Conservation (phyloP, 495 filamentous ascomycete genomes). For the Aspergillus ostianus region DNA sequence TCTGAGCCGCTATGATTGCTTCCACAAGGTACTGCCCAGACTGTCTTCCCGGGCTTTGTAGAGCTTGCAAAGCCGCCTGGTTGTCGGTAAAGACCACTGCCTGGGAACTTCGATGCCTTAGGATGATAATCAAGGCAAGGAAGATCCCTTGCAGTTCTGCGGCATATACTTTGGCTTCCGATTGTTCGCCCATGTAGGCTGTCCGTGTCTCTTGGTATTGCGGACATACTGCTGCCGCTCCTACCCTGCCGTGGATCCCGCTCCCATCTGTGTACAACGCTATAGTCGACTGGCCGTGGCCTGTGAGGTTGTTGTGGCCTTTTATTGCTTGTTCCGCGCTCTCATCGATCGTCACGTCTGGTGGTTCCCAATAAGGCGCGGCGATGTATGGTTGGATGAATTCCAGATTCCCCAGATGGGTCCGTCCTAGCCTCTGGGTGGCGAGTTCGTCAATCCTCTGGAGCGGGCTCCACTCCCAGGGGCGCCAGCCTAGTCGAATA, state of each 20-base stretch:
- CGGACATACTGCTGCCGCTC: constrained; percentile 9
- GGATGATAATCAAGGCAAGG: constrained; percentile 6
- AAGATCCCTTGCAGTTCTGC: constrained; percentile 7
- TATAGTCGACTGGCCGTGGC: neutral
- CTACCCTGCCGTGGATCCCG: constrained; percentile 4
- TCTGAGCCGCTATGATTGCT: constrained; percentile 1
- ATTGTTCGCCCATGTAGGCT: constrained; percentile 9
- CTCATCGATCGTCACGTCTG: constrained; percentile 9
- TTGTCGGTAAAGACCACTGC: constrained; percentile 8
- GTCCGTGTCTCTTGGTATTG: constrained; percentile 8
- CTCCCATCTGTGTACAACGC: constrained; percentile 8
- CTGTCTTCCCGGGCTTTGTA: constrained; percentile 1
- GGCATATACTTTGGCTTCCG: constrained; percentile 1
- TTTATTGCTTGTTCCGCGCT: constrained; percentile 5
- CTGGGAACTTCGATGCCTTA: neutral
- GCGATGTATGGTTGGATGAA: constrained; percentile 5
- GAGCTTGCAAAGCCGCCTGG: constrained; percentile 3
- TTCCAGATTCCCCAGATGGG: constrained; percentile 2
- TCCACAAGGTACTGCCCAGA: constrained; percentile 7
- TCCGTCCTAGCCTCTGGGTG: constrained; percentile 5
- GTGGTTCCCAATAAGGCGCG: constrained; percentile 3
- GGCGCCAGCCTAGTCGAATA: constrained; percentile 3
- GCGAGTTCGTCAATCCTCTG: constrained; percentile 6
- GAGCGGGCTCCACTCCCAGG: constrained; percentile 9
- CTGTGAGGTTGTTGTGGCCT: constrained; percentile 1